These are phyloP conservation scores for Exophiala lecanii-corni DNA, from an alignment of 2,329 filamentous ascomycete species.

Conservation along the genomic window DNA sequence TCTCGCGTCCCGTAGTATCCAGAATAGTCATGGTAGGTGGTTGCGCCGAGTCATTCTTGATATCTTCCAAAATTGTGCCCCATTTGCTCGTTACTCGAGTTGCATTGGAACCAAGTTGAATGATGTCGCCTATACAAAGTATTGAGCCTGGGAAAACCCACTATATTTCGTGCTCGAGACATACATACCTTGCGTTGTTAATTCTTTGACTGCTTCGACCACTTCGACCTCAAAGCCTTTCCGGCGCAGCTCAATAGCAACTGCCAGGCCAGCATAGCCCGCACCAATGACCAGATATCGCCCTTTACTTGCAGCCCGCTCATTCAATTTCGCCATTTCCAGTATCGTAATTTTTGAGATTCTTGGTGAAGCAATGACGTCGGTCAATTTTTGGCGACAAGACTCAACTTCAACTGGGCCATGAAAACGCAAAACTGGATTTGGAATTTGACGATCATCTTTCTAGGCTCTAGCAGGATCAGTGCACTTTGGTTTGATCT, in stretches of 20 bases:
- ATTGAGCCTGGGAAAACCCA: constrained; percentile 37
- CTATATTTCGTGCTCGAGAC: not conserved
- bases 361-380: too few relatives aligned
- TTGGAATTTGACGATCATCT: too few relatives aligned
- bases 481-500: too few relatives aligned
- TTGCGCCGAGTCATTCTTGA: constrained; percentile 45
- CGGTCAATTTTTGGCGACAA: too few relatives aligned
- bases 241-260: constrained; percentile 28
- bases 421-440: too few relatives aligned
- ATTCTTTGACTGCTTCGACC: not conserved
- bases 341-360: too few relatives aligned
- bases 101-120: constrained; percentile 56
- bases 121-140: constrained; percentile 58
- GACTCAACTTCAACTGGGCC: too few relatives aligned
- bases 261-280: constrained; percentile 31
- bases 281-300: constrained; percentile 3
- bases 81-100: constrained; percentile 58
- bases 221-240: constrained; percentile 16
- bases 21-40: constrained; percentile 57
- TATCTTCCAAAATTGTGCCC: constrained; percentile 45
- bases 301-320: too few relatives aligned
- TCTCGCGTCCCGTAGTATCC: constrained; percentile 57
- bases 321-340: too few relatives aligned
- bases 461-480: too few relatives aligned
- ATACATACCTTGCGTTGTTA: constrained; percentile 8